phyloP scores from a whole-genome alignment of 257 asterid genomes.

The Oldenlandia corymbosa region DNA sequence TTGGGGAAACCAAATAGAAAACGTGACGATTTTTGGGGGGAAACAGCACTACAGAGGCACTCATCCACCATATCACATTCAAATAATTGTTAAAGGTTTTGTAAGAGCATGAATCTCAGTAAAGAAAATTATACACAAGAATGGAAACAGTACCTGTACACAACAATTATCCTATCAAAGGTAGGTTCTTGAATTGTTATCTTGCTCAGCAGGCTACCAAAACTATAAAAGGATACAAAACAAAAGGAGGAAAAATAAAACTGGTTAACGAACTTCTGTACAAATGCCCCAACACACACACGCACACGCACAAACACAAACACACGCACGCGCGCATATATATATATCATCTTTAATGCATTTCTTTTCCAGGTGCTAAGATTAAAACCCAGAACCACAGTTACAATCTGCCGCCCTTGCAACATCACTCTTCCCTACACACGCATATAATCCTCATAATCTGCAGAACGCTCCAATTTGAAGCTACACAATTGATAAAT shows the following conservation, averaged over 20 bases:
- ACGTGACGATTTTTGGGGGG: background rate
- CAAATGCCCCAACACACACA: too few relatives aligned
- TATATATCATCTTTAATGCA: too few relatives aligned
- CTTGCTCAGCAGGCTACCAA: constrained; percentile 56
- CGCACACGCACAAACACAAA: too few relatives aligned
- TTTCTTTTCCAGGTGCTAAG: too few relatives aligned
- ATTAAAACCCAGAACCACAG: too few relatives aligned
- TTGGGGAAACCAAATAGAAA: background rate
- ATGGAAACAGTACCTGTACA: constrained; percentile 67
- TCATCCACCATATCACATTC: background rate
- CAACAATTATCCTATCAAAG: constrained; percentile 92
- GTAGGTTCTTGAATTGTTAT: constrained; percentile 94
- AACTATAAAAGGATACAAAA: constrained; percentile 42
- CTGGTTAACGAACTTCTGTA: too few relatives aligned
- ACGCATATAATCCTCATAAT: too few relatives aligned
- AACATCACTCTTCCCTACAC: too few relatives aligned
- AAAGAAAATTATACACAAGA: background rate
- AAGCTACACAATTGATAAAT: background rate
- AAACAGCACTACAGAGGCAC: background rate
- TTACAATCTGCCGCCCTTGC: too few relatives aligned
- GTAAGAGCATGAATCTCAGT: background rate
- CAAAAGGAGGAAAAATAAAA: background rate
- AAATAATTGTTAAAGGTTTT: background rate
- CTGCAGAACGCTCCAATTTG: too few relatives aligned
- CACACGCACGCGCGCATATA: too few relatives aligned